Evolutionary conservation across 1,139 yeast species (phyloP), one percentile per base, ranked within the genome.

Genomic region (Taiozyma sp.): DNA sequence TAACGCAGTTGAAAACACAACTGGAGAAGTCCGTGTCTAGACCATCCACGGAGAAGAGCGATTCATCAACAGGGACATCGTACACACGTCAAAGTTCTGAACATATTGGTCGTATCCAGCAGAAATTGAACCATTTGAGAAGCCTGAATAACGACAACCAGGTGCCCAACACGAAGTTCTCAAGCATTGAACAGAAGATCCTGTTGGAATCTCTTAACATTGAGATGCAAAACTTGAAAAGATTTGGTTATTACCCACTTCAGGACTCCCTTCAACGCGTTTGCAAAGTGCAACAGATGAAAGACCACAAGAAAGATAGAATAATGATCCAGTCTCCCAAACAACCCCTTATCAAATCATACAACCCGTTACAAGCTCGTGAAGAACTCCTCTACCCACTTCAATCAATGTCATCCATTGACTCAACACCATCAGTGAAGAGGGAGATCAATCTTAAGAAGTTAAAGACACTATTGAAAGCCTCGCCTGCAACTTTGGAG

Each of bases 101-200:
- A n/a, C 48, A 29, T 24, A 23, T 50, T 13, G 64, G 65, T 1
- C 54, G 64, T 50, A 60, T 61, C 28, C 65, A 62, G 32, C 64
- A 59, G 28, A 54, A 54, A 24, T 52, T 62, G 5, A 54, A 52
- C 5, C 53, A 51, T 10, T 45, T 61, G 40, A 60, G 58, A 28
- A 52, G 48, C 7, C 14, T 61, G 44, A 50, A 53, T 24, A 56
- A 50, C 9, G 50, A 38, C 12, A 24, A 38, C 8, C 41, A 38
- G 9, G 13, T 22, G 2, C 9, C 13, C 2, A 38, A 9, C 9
- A 22, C 24, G 8, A 38, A 12, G 14, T 38, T 38, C 4, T 30
- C 52, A 8, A 56, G 48, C 19, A 47, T 61, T 23, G 57, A 62
- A n/a, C 64, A 62, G 48, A 61, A 56, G 45, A 48, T 58, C 2